A percentile compares a stretch with the other conserved stretches of the same genome.
These are phyloP conservation scores for Epicoccum sorghinum DNA, from an alignment of 2,329 filamentous ascomycete species.

Conservation along the genomic window DNA sequence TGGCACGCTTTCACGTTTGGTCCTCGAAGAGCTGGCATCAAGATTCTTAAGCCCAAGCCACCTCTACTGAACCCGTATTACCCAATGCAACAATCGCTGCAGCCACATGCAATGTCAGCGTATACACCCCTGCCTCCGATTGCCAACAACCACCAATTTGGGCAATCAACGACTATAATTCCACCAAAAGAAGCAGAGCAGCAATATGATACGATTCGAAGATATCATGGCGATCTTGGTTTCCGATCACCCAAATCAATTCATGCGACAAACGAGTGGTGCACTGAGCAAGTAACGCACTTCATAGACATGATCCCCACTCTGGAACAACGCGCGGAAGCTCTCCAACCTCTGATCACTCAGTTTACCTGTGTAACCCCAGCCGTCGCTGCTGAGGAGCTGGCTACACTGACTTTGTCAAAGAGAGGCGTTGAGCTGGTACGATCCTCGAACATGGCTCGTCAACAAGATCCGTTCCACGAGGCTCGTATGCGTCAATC, in stretches of 20 bases:
- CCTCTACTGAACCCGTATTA: conserved; percentile 11
- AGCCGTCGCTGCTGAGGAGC: conserved; percentile 80
- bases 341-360: conserved; percentile 75
- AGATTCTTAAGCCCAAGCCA: conserved; percentile 20
- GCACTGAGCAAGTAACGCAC: conserved; percentile 70
- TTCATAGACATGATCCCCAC: conserved; percentile 74
- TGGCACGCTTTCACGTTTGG: conserved; percentile 44
- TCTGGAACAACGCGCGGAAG: conserved; percentile 72
- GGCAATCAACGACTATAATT: conserved; percentile 29
- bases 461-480: conserved; percentile 80
- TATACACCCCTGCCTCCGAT: conserved; percentile 12
- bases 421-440: conserved; percentile 63
- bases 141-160: conserved; percentile 23
- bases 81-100: conserved; percentile 12
- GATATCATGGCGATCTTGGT: conserved; percentile 36
- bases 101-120: conserved; percentile 2
- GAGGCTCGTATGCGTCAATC: conserved; percentile 89
- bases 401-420: conserved; percentile 68
- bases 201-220: conserved; percentile 52
- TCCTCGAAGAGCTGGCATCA: conserved; percentile 49
- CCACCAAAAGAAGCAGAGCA: conserved; percentile 21
- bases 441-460: conserved; percentile 62
- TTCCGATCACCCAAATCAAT: conserved; percentile 39
- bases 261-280: conserved; percentile 63
- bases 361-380: conserved; percentile 95